phyloP scores from a whole-genome alignment of 2,329 filamentous ascomycete species.

The Epichloe festucae region DNA sequence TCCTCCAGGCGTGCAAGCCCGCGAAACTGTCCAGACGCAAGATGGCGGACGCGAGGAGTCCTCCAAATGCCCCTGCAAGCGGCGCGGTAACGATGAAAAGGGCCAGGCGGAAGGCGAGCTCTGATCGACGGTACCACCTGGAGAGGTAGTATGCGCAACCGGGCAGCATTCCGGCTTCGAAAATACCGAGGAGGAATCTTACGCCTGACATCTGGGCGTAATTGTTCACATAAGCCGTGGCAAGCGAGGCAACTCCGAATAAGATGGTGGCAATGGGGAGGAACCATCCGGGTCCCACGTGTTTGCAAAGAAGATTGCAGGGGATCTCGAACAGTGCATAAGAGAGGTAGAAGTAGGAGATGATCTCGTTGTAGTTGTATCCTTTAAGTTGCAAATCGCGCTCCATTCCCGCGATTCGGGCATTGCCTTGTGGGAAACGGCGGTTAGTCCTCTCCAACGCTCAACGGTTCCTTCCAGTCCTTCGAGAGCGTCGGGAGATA shows the following conservation, averaged over 20 bases:
- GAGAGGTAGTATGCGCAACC: conserved; percentile 64
- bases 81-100: conserved; percentile 61
- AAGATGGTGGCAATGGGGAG: conserved; percentile 47
- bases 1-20: conserved; percentile 44
- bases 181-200: conserved; percentile 53
- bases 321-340: conserved; percentile 66
- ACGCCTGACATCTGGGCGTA: conserved; percentile 41
- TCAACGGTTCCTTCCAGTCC: not conserved
- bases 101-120: conserved; percentile 53
- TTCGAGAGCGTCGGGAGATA: not conserved
- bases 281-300: conserved; percentile 59
- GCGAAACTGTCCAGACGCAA: conserved; percentile 47
- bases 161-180: conserved; percentile 62
- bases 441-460: not conserved
- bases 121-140: conserved; percentile 57
- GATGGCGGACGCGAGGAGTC: conserved; percentile 51
- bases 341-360: conserved; percentile 58
- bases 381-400: conserved; percentile 43
- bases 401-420: conserved; percentile 51
- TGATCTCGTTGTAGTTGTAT: conserved; percentile 56
- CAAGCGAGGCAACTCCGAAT: conserved; percentile 51
- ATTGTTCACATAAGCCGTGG: conserved; percentile 50
- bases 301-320: conserved; percentile 55
- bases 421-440: conserved; percentile 40
- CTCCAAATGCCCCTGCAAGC: conserved; percentile 58